A percentile compares a stretch with the other conserved stretches of the same genome.
Conservation (phyloP, 306 rosid genomes). For the Fragaria iinumae region DNA sequence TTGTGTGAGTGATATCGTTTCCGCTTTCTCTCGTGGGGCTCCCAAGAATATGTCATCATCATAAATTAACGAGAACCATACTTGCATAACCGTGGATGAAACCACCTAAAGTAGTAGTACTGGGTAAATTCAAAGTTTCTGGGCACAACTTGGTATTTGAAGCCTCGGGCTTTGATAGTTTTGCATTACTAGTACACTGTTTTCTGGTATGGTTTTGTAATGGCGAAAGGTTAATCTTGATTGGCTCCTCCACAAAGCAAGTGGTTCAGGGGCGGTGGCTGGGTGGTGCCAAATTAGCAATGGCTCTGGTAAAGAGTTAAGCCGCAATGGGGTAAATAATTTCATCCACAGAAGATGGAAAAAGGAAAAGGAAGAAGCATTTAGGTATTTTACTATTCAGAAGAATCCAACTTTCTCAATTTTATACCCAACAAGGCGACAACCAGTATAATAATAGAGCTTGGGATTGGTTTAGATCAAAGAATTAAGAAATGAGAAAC, state of each 20-base stretch:
- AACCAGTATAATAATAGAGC: not conserved
- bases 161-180: not conserved
- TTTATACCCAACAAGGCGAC: not conserved
- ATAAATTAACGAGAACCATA: not conserved
- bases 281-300: not conserved
- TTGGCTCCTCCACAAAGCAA: not conserved
- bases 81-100: not conserved
- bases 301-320: not conserved
- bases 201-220: not conserved
- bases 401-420: not conserved
- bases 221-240: not conserved
- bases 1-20: not conserved
- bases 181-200: not conserved
- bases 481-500: constrained; percentile 7
- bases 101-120: not conserved
- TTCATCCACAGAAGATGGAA: not conserved
- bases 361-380: not conserved
- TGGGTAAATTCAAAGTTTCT: not conserved
- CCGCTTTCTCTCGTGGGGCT: not conserved
- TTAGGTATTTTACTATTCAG: not conserved
- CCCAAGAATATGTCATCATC: not conserved
- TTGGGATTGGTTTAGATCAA: not conserved
- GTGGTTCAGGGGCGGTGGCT: not conserved
- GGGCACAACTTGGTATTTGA: not conserved
- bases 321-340: not conserved